phyloP scores from a whole-genome alignment of 2,329 filamentous ascomycete species.

The Talaromyces sp. region DNA sequence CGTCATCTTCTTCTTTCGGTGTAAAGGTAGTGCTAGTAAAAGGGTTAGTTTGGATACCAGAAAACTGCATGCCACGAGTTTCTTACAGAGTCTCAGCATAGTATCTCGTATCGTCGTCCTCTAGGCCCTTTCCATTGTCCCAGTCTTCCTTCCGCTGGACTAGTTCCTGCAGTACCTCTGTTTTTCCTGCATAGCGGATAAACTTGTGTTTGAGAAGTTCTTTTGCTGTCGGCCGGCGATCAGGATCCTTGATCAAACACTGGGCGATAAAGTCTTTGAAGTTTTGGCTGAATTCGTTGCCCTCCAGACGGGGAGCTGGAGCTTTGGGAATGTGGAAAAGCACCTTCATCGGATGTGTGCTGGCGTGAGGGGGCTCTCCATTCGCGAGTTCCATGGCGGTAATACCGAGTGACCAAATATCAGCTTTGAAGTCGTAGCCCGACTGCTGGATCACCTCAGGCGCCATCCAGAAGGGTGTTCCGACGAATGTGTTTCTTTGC shows the following conservation, averaged over 20 bases:
- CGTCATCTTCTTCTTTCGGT: slow-evolving; percentile 65
- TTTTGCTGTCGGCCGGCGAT: slow-evolving; percentile 75
- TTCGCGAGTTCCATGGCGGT: slow-evolving; percentile 86
- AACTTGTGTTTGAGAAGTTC: slow-evolving; percentile 86
- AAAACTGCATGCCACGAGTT: background rate
- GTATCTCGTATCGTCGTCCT: slow-evolving; percentile 71
- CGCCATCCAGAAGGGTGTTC: slow-evolving; percentile 96
- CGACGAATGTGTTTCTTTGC: slow-evolving; percentile 94
- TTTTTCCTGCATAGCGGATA: slow-evolving; percentile 78
- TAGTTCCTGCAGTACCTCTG: slow-evolving; percentile 81
- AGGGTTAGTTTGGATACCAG: slow-evolving; percentile 13
- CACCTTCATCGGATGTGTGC: slow-evolving; percentile 89
- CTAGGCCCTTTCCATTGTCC: slow-evolving; percentile 67
- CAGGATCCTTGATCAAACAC: slow-evolving; percentile 88
- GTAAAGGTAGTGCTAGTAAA: slow-evolving; percentile 55
- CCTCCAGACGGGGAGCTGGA: slow-evolving; percentile 75
- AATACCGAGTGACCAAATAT: slow-evolving; percentile 90
- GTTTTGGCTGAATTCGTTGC: slow-evolving; percentile 72
- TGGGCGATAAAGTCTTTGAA: slow-evolving; percentile 92
- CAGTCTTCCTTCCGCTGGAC: slow-evolving; percentile 75
- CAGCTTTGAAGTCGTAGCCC: slow-evolving; percentile 79
- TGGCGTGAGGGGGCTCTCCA: slow-evolving; percentile 81
- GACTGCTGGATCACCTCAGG: slow-evolving; percentile 90
- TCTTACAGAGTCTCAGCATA: slow-evolving; percentile 84
- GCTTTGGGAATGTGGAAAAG: slow-evolving; percentile 89